Percentiles rank a stretch among this genome's conserved stretches.
phyloP scores from a whole-genome alignment of 495 filamentous ascomycete genomes.

The Neurospora sp. region DNA sequence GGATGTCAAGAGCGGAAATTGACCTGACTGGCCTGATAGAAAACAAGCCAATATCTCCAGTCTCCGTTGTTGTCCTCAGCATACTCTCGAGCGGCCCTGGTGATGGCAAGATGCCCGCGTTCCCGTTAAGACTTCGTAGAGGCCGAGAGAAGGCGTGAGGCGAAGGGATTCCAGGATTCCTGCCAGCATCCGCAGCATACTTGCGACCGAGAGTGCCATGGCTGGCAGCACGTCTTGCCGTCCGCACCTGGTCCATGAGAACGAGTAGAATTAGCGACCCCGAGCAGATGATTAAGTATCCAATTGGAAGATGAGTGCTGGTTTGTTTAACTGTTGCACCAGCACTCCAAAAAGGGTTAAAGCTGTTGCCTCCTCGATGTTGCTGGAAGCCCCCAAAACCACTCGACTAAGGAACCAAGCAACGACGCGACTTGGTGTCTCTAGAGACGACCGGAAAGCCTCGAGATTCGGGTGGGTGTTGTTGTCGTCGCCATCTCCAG shows the following conservation, averaged over 20 bases:
- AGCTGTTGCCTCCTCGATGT: not conserved
- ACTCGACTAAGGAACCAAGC: not conserved
- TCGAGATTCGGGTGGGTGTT: not conserved
- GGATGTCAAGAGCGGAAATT: constrained; percentile 15
- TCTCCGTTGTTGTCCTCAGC: constrained; percentile 61
- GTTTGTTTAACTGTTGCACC: not conserved
- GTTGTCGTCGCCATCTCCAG: not conserved
- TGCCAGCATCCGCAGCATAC: constrained; percentile 19
- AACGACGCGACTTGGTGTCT: not conserved
- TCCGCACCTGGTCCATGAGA: constrained; percentile 28
- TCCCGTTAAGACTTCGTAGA: constrained; percentile 28
- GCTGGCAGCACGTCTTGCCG: constrained; percentile 29
- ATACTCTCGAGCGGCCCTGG: constrained; percentile 47
- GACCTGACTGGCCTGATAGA: constrained; percentile 43
- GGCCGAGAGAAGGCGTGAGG: constrained; percentile 16
- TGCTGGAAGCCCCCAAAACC: not conserved
- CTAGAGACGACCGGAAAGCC: not conserved
- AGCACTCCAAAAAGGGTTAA: constrained; percentile 3
- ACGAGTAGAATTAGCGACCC: not conserved
- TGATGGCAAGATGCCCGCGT: constrained; percentile 26
- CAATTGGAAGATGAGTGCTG: not conserved
- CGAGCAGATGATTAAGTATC: not conserved
- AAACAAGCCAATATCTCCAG: constrained; percentile 56
- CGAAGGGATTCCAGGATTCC: constrained; percentile 1
- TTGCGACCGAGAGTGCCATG: constrained; percentile 31